These are phyloP conservation scores for Pittosporum tobira DNA, from an alignment of 129 eudicot species.

Conservation along the genomic window DNA sequence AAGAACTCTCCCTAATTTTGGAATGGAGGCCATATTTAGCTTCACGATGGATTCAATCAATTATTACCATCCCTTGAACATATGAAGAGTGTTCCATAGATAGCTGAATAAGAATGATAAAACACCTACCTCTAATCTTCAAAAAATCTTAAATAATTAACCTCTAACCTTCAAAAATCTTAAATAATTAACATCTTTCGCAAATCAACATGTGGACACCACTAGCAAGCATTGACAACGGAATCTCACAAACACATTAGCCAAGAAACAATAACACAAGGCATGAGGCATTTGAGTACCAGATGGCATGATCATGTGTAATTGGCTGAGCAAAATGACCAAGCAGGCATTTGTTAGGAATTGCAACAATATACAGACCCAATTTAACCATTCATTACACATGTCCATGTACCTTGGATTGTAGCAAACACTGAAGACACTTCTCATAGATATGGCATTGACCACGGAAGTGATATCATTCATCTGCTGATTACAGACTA, in stretches of 20 bases:
- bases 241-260: not conserved
- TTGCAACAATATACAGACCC: not conserved
- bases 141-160: not conserved
- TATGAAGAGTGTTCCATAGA: not conserved
- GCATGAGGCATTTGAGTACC: not conserved
- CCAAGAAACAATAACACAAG: not conserved
- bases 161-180: no score
- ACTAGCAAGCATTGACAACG: not conserved
- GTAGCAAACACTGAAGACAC: constrained; percentile 50
- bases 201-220: no score
- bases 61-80: not conserved
- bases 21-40: no score
- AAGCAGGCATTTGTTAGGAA: not conserved
- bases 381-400: not conserved
- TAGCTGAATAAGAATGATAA: not conserved
- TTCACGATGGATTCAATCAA: not conserved
- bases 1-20: no score
- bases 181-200: no score
- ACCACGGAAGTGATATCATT: constrained; percentile 35
- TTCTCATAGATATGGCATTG: constrained; percentile 46
- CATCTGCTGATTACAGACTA: constrained; percentile 30
- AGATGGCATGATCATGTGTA: not conserved
- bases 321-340: not conserved
- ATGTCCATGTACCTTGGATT: constrained; percentile 60
- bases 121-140: not conserved